Percentiles rank a stretch among this genome's conserved stretches.
These are phyloP conservation scores for Gastrodia elata DNA, from an alignment of 106 monocot species.

Conservation along the genomic window DNA sequence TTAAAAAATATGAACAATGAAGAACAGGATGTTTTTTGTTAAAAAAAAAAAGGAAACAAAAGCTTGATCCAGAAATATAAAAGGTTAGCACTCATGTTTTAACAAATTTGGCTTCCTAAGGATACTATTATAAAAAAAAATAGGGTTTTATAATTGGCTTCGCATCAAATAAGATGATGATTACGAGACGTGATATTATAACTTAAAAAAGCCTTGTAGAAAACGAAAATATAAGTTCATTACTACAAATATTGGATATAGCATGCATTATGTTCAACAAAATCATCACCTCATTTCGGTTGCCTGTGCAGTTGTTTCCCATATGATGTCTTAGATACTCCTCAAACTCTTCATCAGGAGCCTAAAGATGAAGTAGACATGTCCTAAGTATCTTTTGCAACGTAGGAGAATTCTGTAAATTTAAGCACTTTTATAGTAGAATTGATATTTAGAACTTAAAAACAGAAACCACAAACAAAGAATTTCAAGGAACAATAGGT, in stretches of 20 bases:
- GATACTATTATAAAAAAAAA: not conserved
- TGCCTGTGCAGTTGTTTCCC: constrained; percentile 70
- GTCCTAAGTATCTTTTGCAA: too few relatives aligned
- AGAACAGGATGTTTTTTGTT: not conserved
- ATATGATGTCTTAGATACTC: constrained; percentile 75
- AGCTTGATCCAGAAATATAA: not conserved
- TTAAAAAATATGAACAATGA: not conserved
- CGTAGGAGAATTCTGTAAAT: not conserved
- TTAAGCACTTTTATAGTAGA: not conserved
- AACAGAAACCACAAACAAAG: not conserved
- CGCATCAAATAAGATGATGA: not conserved
- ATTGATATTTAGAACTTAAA: not conserved
- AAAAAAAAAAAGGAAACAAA: not conserved
- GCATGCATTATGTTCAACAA: constrained; percentile 10
- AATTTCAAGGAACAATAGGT: not conserved
- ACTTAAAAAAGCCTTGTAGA: not conserved
- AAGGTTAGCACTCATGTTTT: not conserved
- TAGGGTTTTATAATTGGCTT: not conserved
- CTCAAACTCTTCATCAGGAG: constrained; percentile 99
- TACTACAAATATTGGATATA: not conserved
- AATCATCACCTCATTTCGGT: constrained; percentile 73
- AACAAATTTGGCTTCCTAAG: not conserved
- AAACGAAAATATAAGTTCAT: not conserved
- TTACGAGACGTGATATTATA: not conserved
- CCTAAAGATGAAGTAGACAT: constrained; percentile 28